These are phyloP conservation scores for Umbelopsis sp. DNA, from an alignment of 192 early-diverging fungal species.

Conservation along the genomic window DNA sequence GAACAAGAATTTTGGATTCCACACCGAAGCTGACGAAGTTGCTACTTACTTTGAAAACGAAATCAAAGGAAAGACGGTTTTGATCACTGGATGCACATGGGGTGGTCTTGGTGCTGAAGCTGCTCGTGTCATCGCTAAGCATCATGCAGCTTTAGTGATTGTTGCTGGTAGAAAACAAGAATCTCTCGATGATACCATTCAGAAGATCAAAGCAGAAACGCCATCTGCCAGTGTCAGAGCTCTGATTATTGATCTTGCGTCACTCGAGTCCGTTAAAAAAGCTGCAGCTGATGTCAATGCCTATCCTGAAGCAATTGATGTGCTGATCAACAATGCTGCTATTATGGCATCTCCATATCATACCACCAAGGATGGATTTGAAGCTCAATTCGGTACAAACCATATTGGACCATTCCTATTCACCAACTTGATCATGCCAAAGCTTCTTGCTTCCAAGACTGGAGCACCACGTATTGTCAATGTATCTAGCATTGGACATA, in stretches of 20 bases:
- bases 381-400: constrained; percentile 68
- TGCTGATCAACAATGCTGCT: constrained; percentile 51
- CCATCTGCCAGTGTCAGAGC: constrained; percentile 21
- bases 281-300: constrained; percentile 42
- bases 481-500: constrained; percentile 29
- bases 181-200: constrained; percentile 12
- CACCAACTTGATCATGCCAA: constrained; percentile 34
- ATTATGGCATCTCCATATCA: constrained; percentile 61
- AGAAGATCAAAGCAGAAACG: constrained; percentile 28
- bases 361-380: constrained; percentile 61
- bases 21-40: constrained; percentile 1
- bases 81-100: constrained; percentile 13
- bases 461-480: constrained; percentile 38
- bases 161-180: constrained; percentile 25
- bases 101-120: constrained; percentile 12
- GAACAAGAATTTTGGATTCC: constrained; percentile 1
- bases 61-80: constrained; percentile 3
- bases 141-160: neutral
- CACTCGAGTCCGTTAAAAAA: constrained; percentile 37
- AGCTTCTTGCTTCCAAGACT: constrained; percentile 24
- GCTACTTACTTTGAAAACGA: neutral
- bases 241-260: constrained; percentile 32
- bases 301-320: constrained; percentile 32
- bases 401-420: constrained; percentile 58
- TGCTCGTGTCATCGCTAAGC: neutral